Evolutionary conservation across 371 early-diverging fungal species (phyloP).

Genomic region (Mucor saturninus): DNA sequence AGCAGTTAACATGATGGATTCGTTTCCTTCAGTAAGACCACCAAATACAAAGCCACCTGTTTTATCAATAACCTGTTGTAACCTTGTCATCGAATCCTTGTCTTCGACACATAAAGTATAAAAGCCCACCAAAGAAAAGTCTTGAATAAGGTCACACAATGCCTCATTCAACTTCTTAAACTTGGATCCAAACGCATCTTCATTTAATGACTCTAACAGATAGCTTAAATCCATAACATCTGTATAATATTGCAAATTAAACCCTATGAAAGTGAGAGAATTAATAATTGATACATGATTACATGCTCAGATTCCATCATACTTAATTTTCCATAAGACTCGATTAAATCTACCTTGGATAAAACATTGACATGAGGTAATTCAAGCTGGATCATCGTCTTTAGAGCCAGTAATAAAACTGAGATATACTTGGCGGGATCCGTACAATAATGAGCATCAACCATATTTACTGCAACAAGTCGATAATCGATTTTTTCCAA

Average conservation of each 20-base stretch:
- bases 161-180: constrained; percentile 80
- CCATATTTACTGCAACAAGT: constrained; percentile 90
- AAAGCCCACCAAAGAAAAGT: constrained; percentile 90
- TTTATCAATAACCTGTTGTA: constrained; percentile 85
- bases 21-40: constrained; percentile 80
- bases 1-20: constrained; percentile 73
- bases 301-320: constrained; percentile 14
- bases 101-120: constrained; percentile 89
- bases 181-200: constrained; percentile 67
- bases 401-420: constrained; percentile 82
- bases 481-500: constrained; percentile 78
- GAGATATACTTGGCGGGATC: constrained; percentile 94
- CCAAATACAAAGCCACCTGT: constrained; percentile 94
- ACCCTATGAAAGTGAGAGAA: constrained; percentile 43
- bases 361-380: constrained; percentile 96
- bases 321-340: constrained; percentile 76
- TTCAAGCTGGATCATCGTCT: constrained; percentile 93
- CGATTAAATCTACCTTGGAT: constrained; percentile 93
- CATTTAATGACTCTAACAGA: constrained; percentile 75
- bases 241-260: constrained; percentile 93
- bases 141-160: constrained; percentile 88
- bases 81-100: constrained; percentile 78
- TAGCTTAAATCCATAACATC: constrained; percentile 90
- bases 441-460: constrained; percentile 93
- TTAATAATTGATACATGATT: neutral